A percentile compares a stretch with the other conserved stretches of the same genome.
Evolutionary conservation across 2,329 filamentous ascomycete genomes (phyloP).

Genomic region (Arthrobotrys conoides): DNA sequence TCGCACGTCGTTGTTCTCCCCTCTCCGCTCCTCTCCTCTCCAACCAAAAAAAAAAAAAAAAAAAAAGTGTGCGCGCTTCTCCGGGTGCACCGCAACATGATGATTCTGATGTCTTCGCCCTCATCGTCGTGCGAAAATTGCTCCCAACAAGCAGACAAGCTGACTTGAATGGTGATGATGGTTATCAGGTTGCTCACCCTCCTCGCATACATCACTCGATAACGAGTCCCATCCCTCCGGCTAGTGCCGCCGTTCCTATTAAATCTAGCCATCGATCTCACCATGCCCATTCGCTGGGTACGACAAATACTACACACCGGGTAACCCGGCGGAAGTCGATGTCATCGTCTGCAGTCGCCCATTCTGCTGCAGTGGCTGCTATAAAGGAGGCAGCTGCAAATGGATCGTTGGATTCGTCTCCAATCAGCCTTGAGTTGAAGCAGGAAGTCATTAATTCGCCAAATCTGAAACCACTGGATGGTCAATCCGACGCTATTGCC

Average conservation of each 20-base stretch:
- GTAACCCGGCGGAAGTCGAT: slow-evolving; percentile 95
- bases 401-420: slow-evolving; percentile 40
- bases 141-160: slow-evolving; percentile 55
- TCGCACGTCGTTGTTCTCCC: slow-evolving; percentile 28
- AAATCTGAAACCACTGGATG: slow-evolving; percentile 72
- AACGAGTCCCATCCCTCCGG: slow-evolving; percentile 51
- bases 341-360: slow-evolving; percentile 79
- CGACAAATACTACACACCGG: slow-evolving; percentile 74
- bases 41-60: background rate
- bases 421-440: slow-evolving; percentile 42
- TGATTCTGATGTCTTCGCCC: slow-evolving; percentile 46
- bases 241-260: slow-evolving; percentile 54
- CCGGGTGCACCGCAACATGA: slow-evolving; percentile 35
- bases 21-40: slow-evolving; percentile 5
- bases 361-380: slow-evolving; percentile 81
- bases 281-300: slow-evolving; percentile 56
- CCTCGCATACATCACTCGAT: slow-evolving; percentile 59
- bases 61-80: slow-evolving; percentile 4
- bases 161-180: slow-evolving; percentile 60
- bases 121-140: slow-evolving; percentile 55
- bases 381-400: slow-evolving; percentile 73
- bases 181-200: slow-evolving; percentile 59
- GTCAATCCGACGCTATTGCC: slow-evolving; percentile 71
- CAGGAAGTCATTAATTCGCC: slow-evolving; percentile 69
- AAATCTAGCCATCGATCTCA: slow-evolving; percentile 60